A percentile compares a stretch with the other conserved stretches of the same genome.
phyloP scores from a whole-genome alignment of 2,329 filamentous ascomycete species.

The Septoria linicola region DNA sequence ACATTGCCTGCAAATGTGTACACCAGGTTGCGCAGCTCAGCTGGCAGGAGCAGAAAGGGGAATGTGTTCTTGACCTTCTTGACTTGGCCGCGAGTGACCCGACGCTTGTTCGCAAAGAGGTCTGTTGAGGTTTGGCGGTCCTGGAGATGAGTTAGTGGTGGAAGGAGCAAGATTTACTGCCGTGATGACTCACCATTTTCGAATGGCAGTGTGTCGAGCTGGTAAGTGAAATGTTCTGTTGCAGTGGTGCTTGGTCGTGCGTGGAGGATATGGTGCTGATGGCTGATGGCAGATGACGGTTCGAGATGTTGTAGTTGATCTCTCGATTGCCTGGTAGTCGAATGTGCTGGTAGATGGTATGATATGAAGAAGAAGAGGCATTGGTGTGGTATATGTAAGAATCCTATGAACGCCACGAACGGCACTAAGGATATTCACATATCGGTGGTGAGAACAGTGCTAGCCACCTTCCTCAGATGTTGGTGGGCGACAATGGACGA shows the following conservation, averaged over 20 bases:
- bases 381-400: no score
- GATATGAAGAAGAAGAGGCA: no score
- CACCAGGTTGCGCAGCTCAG: constrained; percentile 31
- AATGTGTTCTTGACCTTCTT: constrained; percentile 25
- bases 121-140: constrained; percentile 18
- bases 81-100: constrained; percentile 28
- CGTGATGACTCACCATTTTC: constrained; percentile 9
- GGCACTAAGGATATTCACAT: background rate
- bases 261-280: background rate
- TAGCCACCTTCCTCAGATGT: background rate
- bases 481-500: background rate
- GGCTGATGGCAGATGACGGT: background rate
- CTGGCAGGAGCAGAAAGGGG: constrained; percentile 32
- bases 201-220: background rate
- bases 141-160: constrained; percentile 9
- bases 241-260: background rate
- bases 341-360: no score
- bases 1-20: constrained; percentile 29
- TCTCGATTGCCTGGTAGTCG: background rate
- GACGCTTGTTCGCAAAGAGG: constrained; percentile 19
- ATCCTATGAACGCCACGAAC: no score
- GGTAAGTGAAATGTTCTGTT: no score
- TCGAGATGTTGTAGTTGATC: background rate
- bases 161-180: background rate
- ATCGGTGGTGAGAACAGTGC: background rate